Base-by-base conservation (phyloP, 2,329 filamentous ascomycete species). In the Colletotrichum magnum region DNA sequence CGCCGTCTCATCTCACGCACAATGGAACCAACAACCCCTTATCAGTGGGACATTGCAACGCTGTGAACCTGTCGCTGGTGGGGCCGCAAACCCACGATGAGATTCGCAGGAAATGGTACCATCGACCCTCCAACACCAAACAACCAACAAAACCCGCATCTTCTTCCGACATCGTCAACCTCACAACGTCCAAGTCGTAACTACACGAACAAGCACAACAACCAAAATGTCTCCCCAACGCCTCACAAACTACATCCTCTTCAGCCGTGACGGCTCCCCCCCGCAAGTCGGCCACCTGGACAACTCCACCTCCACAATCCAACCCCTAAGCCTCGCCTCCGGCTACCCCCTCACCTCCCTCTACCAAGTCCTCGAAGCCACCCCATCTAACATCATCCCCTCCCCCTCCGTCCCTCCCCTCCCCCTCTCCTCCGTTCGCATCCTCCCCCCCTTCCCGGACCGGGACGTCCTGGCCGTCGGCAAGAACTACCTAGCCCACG, bases 401-500 rank as follows among this genome's bases (percentile, higher is more conserved):
- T 5, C 32, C 70, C 75, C 6, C 79, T 77, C 3, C 74, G 79
- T 10, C 2, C 48, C 12, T 1, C 54, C 21, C 58, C 77, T 1
- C 53, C 84, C 18, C 69, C 79, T 5, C 72, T 78, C 1, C 77
- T 71, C 74, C 4, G 79, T 85, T 24, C 81, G 79, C 65, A 73
- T 87, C 1, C 78, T 87, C 0, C 78, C 86, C 3, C 83, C 85
- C 0, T 80, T 88, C 50, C 78, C 76, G 21, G 82, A 81, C 6
- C 80, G 86, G 28, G 86, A 89, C 74, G 77, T 89, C n/a, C 80
- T 89, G 2, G 82, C 85, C 54, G 85, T 89, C 2, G 86, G 87
- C 32, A 88, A 89, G 74, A 89, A 89, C 72, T 89, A 89, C 72
- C 77, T 79, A 39, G 86, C 87, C 48, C 87, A 89, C 73, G 87